Conservation (phyloP, 805 yeast genomes). For the Myxozyma geophila region DNA sequence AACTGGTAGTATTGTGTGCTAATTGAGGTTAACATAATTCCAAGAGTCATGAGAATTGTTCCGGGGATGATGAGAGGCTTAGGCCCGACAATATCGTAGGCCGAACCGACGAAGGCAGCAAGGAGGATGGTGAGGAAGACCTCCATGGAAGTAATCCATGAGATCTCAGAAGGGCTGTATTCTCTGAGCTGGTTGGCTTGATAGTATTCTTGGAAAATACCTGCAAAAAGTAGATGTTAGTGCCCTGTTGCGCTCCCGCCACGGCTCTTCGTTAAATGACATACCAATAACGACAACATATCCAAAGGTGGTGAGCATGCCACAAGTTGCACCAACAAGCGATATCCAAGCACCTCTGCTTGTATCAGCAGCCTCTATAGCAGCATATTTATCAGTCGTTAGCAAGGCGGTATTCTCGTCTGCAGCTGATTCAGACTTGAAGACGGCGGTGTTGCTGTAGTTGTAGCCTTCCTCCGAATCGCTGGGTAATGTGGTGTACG, state of each 20-base stretch:
- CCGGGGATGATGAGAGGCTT: slow-evolving; percentile 35
- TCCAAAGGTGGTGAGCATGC: slow-evolving; percentile 64
- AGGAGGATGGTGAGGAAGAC: slow-evolving; percentile 39
- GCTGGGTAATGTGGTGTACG: background rate
- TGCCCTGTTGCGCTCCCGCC: background rate
- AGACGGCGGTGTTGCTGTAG: background rate
- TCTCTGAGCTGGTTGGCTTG: slow-evolving; percentile 33
- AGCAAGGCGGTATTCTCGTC: slow-evolving; percentile 12
- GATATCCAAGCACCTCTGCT: slow-evolving; percentile 54
- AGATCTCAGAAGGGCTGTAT: slow-evolving; percentile 41
- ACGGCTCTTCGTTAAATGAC: background rate
- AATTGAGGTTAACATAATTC: slow-evolving; percentile 45
- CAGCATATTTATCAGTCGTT: background rate
- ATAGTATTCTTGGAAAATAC: slow-evolving; percentile 43
- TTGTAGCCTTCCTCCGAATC: slow-evolving; percentile 1
- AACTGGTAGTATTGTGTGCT: slow-evolving; percentile 56
- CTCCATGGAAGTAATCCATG: slow-evolving; percentile 46
- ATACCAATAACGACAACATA: slow-evolving; percentile 43
- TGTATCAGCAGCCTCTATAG: slow-evolving; percentile 7
- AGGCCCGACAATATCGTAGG: slow-evolving; percentile 33
- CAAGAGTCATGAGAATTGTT: slow-evolving; percentile 38
- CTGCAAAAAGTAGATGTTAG: slow-evolving; percentile 7
- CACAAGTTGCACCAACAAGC: slow-evolving; percentile 59
- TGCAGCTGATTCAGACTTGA: slow-evolving; percentile 4
- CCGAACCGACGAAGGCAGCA: slow-evolving; percentile 37